phyloP scores from a whole-genome alignment of 352 stramenopile species.

The Poterioochromonas sp. region DNA sequence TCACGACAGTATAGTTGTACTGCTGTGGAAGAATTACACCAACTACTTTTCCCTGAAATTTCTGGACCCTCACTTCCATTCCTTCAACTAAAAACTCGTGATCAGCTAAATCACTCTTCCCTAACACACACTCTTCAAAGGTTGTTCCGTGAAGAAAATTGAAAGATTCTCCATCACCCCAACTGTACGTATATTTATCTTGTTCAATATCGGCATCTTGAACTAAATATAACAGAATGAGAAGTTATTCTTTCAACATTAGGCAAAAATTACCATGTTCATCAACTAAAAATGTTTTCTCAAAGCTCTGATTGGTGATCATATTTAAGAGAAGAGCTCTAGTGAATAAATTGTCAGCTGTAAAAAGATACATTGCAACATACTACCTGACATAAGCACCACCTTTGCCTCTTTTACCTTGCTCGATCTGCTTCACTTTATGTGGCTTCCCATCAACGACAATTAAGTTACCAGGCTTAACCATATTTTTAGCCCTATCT shows the following conservation, averaged over 20 bases:
- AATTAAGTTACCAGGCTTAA: background rate
- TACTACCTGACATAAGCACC: background rate
- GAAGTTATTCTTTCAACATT: background rate
- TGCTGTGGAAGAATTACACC: background rate
- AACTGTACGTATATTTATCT: background rate
- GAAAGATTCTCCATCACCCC: background rate
- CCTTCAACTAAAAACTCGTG: background rate
- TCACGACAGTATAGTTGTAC: background rate
- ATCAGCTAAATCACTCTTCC: background rate
- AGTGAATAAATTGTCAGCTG: background rate
- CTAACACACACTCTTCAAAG: background rate
- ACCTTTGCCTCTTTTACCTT: slow-evolving; percentile 20
- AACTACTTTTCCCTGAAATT: background rate
- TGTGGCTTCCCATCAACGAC: background rate
- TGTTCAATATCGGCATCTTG: background rate
- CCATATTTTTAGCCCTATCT: slow-evolving; percentile 53
- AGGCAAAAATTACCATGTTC: background rate
- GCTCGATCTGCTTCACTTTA: background rate
- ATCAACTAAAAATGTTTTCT: slow-evolving; percentile 17
- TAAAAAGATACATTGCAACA: background rate
- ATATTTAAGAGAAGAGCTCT: background rate
- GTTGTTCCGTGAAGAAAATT: background rate
- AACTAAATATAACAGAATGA: background rate
- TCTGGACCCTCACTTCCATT: background rate
- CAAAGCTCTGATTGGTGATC: background rate